These are phyloP conservation scores for Chaetothyriales sp. DNA, from an alignment of 2,329 filamentous ascomycete species.

Conservation along the genomic window DNA sequence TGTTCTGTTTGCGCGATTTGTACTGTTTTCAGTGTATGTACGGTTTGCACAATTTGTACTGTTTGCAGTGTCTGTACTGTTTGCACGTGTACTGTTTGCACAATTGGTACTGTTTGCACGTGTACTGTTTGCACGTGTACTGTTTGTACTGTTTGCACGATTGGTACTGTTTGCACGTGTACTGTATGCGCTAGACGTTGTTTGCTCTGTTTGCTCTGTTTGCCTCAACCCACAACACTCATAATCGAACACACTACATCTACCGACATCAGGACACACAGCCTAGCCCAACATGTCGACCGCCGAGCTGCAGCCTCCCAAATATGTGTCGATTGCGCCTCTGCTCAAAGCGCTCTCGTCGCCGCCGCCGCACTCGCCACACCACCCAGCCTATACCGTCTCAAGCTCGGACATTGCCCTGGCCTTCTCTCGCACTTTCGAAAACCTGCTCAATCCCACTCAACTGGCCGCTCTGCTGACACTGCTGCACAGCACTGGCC, in stretches of 20 bases:
- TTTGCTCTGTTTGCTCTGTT: neutral
- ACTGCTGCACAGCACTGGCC: slow-evolving; percentile 77
- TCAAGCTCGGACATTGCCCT: slow-evolving; percentile 70
- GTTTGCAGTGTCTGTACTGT: neutral
- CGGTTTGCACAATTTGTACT: neutral
- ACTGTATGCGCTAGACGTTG: neutral
- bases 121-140: neutral
- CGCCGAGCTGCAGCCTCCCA: neutral
- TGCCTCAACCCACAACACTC: too few relatives aligned
- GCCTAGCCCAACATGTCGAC: neutral
- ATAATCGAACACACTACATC: too few relatives aligned
- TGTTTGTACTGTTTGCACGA: neutral
- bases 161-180: neutral
- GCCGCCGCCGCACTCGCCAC: slow-evolving; percentile 29
- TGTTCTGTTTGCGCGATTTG: neutral
- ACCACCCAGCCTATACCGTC: slow-evolving; percentile 27
- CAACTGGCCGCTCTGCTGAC: slow-evolving; percentile 81
- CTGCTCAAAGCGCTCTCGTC: slow-evolving; percentile 34
- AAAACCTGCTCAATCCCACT: slow-evolving; percentile 72
- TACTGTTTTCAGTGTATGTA: too few relatives aligned
- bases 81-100: neutral
- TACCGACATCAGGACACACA: neutral
- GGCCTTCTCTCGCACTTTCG: slow-evolving; percentile 86
- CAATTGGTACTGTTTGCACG: neutral
- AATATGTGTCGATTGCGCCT: slow-evolving; percentile 32